Evolutionary conservation across 2,329 filamentous ascomycete species (phyloP), one percentile per base, ranked within the genome.

Genomic region (Scedosporium aurantiacum): DNA sequence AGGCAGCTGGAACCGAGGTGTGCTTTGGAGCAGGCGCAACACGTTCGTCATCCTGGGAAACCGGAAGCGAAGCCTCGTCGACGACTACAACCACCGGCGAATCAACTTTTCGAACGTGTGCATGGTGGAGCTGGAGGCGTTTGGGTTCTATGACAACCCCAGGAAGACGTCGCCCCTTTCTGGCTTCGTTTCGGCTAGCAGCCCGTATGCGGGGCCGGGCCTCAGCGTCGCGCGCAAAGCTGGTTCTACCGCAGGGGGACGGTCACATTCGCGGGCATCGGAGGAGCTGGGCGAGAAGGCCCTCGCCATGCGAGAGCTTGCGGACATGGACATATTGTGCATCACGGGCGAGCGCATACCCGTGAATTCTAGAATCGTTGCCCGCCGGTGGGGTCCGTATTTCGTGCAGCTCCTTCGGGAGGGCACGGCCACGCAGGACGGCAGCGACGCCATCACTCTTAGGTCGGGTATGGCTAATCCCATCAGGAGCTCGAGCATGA

Each of bases 81-180:
- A 99, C 67, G 94, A 99, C 73, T 99, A 99, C 74, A 97, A 97
- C 71, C 94, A 97, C 70, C 88, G 94, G 10, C 88, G 94, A 27
- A 95, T 99, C 74, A 99, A 99, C 73, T 99, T 97, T 71, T 90
- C 89, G 8, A 95, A 99, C 70, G 86, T 97, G 28, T 97, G 94
- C 72, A 89, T 97, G 81, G 93, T 99, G 7, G 94, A 99, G 73
- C 79, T 99, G 10, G 94, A 99, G 71, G 92, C 94, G 0, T 99
- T 97, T 76, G 94, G 94, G 1, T 86, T 99, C 52, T 97, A 97
- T 72, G 93, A 97, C 70, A 99, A 97, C 71, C 92, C 94, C 10
- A 85, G 92, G 65, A 89, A 87, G 70, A 84, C 81, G 0, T 79
- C 84, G 4, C 89, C 93, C 1, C 85, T 90, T 67, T 95, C 91